Base-by-base conservation (phyloP, 2,329 filamentous ascomycete species). In the Alternaria rosae region DNA sequence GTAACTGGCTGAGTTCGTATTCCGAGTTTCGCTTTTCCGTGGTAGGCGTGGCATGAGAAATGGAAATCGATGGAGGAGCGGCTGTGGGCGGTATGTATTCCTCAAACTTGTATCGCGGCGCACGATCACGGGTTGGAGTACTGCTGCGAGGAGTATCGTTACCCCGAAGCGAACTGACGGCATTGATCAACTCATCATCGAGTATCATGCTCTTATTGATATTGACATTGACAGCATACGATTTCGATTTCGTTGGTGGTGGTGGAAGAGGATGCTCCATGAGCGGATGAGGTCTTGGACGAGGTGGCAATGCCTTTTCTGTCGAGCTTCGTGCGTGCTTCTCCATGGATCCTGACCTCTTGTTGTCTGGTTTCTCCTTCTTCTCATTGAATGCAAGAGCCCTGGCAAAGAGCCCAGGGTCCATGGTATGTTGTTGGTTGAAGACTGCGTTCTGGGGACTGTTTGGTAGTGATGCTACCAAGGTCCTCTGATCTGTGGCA, bases 191-290 rank as follows among this genome's bases (percentile, higher is more conserved):
- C 20, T 68, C 59, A 23, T 73, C 70, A 26, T 73, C 71, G 28
- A 73, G 71, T 2, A 73, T 70, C 67, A 71, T 73, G 61, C 71
- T 73, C 55, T 73, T 73, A 51, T 72, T 71, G 53, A 73, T 73
- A 28, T 66, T 73, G 42, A 73, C 71, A 11, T 73, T 73, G 26
- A 73, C 59, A 4, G 71, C 68, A 50, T 72, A 73, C 13, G 61
- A 56, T 47, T 57, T 68, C 23, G 69, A 54, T 44, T 69, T 63
- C 7, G 55, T 51, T n/a, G 70, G 70, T 20, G 65, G 58, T 13
- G 59, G 54, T 4, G 69, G 66, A 23, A 73, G 64, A 11, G 66
- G 62, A 41, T 62, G 61, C 23, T 65, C 58, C 21, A 44, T 59
- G 7, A 61, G 62, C 17, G 66, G 66, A 53, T 59, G 57, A 23